A percentile compares a stretch with the other conserved stretches of the same genome.
phyloP scores from a whole-genome alignment of 164 flowering plant species.

The Vitis cinerea region DNA sequence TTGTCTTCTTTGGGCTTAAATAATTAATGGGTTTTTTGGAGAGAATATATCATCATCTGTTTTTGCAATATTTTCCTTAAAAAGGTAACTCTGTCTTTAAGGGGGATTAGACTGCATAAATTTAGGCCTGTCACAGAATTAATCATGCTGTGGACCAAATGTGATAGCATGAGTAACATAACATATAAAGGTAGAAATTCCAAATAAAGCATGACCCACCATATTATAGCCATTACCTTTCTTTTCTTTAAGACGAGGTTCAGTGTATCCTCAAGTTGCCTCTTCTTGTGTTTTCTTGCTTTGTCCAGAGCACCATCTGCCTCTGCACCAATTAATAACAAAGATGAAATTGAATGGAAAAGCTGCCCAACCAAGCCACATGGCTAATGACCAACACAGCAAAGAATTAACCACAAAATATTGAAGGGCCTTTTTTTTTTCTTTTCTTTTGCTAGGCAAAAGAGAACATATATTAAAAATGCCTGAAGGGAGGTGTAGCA shows the following conservation, averaged over 20 bases:
- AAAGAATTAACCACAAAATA: too few species aligned
- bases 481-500: too few species aligned
- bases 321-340: conserved; percentile 49
- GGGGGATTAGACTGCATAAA: background rate
- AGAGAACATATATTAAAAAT: too few species aligned
- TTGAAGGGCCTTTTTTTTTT: too few species aligned
- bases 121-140: background rate
- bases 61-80: too few species aligned
- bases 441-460: too few species aligned
- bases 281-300: conserved; percentile 97
- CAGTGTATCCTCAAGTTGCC: conserved; percentile 95
- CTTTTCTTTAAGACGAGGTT: conserved; percentile 91
- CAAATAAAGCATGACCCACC: background rate
- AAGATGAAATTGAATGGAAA: background rate
- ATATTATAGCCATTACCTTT: conserved; percentile 52
- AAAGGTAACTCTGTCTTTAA: background rate
- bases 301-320: conserved; percentile 99
- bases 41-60: too few species aligned
- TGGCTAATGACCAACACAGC: too few species aligned
- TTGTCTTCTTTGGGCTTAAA: too few species aligned
- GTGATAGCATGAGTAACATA: background rate
- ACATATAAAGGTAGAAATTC: background rate
- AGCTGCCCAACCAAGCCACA: background rate
- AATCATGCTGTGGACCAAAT: background rate
- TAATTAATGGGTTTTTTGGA: too few species aligned